Evolutionary conservation across 352 stramenopile species (phyloP), one percentile per base, ranked within the genome.

Genomic region (Stephanocyclus meneghinianus): DNA sequence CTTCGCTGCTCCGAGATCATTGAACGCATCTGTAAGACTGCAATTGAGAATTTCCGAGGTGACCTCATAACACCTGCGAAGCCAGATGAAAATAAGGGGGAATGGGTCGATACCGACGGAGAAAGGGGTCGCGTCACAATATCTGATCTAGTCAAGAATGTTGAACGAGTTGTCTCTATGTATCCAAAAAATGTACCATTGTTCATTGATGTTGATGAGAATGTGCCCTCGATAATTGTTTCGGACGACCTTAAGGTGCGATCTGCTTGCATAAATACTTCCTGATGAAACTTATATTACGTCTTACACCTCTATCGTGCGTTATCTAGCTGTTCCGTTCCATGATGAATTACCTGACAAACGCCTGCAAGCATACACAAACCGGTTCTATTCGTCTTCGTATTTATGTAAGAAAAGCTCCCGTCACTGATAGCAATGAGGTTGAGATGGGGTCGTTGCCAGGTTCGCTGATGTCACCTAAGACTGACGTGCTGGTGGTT

Each of bases 271-370:
- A 55, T 55, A 16, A 26, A 11, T 26, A 55, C 13, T 4, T 16
- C 13, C 47, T 55, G 47, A 55, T 55, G 18, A 6, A 55, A 26
- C 5, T 55, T 6, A 55, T 55, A 6, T 55, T 21, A 1, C 13
- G 13, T 55, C 47, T 55, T 6, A 40, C 35, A 26, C 35, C 35
- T 40, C 35, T 40, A 40, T 40, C 2, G 3, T 2, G 35, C 35
- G 2, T 2, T 8, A 40, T 65, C 15, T 37, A 65, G 44, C 45
- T 87, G 7, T 92, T 89, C 53, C 80, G 83, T 18, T 85, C 78
- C 0, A 78, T 84, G 18, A 48, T 92, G 8, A 93, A 94, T 62
- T 90, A 87, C 53, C 47, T 93, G 35, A 91, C 87, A 0, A 94
- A 91, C 70, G 87, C 87, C 2, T 86, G 73, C 65, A 87, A 86